phyloP scores from a whole-genome alignment of 2,329 filamentous ascomycete species.

The Arthrobotrys conoides region DNA sequence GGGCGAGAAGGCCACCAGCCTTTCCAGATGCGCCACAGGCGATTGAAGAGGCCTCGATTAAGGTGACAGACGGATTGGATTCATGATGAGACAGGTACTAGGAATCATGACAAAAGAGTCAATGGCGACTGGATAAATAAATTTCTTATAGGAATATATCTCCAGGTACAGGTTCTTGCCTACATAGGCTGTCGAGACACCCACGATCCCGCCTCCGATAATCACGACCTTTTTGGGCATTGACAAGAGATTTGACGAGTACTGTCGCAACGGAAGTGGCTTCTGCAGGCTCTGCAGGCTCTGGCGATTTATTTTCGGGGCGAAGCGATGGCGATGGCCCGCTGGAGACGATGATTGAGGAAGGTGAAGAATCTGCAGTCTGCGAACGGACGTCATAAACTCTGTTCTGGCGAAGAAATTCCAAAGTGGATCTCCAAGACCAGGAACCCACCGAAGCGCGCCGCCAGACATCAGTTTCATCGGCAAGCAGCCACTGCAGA shows the following conservation, averaged over 20 bases:
- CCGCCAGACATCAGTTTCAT: not conserved
- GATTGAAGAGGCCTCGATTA: conserved; percentile 87
- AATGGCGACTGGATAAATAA: conserved; percentile 1
- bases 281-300: not conserved
- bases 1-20: conserved; percentile 87
- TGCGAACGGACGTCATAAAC: conserved; percentile 24
- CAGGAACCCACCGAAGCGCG: conserved; percentile 13
- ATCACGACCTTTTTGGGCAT: conserved; percentile 52
- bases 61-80: conserved; percentile 80
- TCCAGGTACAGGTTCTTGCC: conserved; percentile 11
- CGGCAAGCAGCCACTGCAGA: not conserved
- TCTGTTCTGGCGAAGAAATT: conserved; percentile 15
- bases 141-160: not conserved
- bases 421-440: conserved; percentile 20
- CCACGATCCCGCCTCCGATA: conserved; percentile 56
- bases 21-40: conserved; percentile 95
- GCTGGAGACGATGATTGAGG: not conserved
- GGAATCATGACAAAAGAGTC: not conserved
- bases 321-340: conserved; percentile 1
- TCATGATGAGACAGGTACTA: conserved; percentile 78
- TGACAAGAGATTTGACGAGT: not conserved
- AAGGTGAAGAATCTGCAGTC: conserved; percentile 7
- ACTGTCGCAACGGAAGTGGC: not conserved
- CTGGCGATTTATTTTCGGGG: conserved; percentile 8
- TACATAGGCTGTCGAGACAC: conserved; percentile 57